These are phyloP conservation scores for Yamadazyma spencermartinsiae DNA, from an alignment of 1,139 yeast species.

Conservation along the genomic window DNA sequence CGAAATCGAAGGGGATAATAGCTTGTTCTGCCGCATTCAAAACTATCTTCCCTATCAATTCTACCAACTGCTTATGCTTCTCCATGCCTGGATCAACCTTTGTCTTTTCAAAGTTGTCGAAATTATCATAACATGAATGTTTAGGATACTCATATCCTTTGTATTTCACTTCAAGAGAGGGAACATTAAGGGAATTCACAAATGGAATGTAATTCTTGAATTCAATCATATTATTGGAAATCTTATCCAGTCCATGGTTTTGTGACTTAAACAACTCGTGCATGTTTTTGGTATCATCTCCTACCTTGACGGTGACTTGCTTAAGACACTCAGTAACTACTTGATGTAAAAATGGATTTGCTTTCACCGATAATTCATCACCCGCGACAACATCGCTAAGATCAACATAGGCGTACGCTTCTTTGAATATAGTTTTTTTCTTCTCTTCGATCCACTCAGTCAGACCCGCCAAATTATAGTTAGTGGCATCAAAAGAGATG, in stretches of 20 bases:
- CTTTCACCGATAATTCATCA: conserved; percentile 52
- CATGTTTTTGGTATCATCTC: conserved; percentile 16
- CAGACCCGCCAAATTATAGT: conserved; percentile 82
- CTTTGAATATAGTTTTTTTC: conserved; percentile 51
- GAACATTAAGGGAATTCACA: conserved; percentile 63
- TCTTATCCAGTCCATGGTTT: conserved; percentile 25
- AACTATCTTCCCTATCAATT: conserved; percentile 53
- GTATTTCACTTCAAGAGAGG: conserved; percentile 63
- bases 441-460: conserved; percentile 74
- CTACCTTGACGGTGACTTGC: conserved; percentile 26
- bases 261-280: conserved; percentile 30
- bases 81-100: conserved; percentile 57
- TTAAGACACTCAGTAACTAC: conserved; percentile 43
- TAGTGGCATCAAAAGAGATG: conserved; percentile 83
- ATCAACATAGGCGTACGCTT: conserved; percentile 76
- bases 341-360: conserved; percentile 65
- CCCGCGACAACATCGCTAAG: conserved; percentile 75
- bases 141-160: conserved; percentile 50
- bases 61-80: conserved; percentile 58
- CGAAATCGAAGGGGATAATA: conserved; percentile 67
- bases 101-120: conserved; percentile 50
- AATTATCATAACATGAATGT: conserved; percentile 66
- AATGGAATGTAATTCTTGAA: conserved; percentile 73
- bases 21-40: conserved; percentile 71
- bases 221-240: conserved; percentile 45